These are phyloP conservation scores for Lobosporangium transversale DNA, from an alignment of 192 early-diverging fungal species.

Conservation along the genomic window DNA sequence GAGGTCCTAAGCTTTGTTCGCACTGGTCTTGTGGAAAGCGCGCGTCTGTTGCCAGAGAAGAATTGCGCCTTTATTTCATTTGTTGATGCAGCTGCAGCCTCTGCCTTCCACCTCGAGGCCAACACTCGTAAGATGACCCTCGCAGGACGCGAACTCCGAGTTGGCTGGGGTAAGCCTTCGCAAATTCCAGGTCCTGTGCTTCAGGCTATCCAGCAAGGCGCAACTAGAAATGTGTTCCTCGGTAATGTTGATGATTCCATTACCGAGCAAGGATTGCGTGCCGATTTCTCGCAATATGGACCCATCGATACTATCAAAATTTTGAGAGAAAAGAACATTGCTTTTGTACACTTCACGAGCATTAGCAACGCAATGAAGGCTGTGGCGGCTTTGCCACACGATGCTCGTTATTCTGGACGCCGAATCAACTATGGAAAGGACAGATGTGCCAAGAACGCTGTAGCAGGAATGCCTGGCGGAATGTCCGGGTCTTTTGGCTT, in stretches of 20 bases:
- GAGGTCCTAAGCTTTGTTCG: conserved; percentile 80
- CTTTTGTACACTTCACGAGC: conserved; percentile 85
- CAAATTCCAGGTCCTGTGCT: conserved; percentile 63
- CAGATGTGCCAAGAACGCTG: conserved; percentile 68
- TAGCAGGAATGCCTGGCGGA: background rate
- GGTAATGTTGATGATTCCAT: conserved; percentile 75
- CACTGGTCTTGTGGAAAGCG: conserved; percentile 74
- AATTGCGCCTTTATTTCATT: conserved; percentile 88
- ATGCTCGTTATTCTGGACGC: conserved; percentile 67
- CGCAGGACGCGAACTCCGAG: conserved; percentile 69
- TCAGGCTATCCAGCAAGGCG: conserved; percentile 69
- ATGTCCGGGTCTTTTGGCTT: conserved; percentile 40
- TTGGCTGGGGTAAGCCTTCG: conserved; percentile 87
- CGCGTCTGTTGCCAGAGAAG: conserved; percentile 81
- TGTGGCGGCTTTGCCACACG: conserved; percentile 69
- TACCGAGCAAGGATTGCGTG: conserved; percentile 62
- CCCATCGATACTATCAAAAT: conserved; percentile 78
- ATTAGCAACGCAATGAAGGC: conserved; percentile 78
- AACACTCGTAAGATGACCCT: conserved; percentile 64
- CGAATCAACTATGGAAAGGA: conserved; percentile 89
- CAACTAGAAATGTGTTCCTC: conserved; percentile 88
- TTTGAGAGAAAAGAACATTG: conserved; percentile 79
- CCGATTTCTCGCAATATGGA: conserved; percentile 78
- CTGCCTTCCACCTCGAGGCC: conserved; percentile 67
- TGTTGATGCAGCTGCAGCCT: conserved; percentile 72